Base-by-base conservation (phyloP, 495 filamentous ascomycete genomes). In the Penicillium subrubescens region DNA sequence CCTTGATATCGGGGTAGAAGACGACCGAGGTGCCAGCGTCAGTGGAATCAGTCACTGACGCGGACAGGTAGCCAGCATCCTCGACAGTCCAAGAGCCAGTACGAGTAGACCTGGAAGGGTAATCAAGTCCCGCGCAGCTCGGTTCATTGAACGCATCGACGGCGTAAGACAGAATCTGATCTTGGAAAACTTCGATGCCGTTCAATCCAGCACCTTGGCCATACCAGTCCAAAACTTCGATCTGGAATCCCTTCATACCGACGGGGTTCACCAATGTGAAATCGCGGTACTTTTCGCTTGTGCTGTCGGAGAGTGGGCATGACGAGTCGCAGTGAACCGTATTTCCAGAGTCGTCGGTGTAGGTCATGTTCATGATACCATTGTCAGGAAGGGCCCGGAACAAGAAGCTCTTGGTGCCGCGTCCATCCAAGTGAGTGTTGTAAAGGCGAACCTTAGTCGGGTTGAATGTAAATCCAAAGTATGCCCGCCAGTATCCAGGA, bases 301-400 rank as follows among this genome's bases (percentile, higher is more conserved):
- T 70, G 72, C 88, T 83, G 64, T 85, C 79, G 56, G 92, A 91
- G 59, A 99, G 84, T 8, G 92, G 90, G 65, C 95, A 99, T 64
- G 83, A 79, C 55, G 84, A 86, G 39, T 93, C 91, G 76, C 95
- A 99, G 53, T 80, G 84, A 33, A 78, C 78, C 46, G 89, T 86
- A 35, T 86, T 77, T 2, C 86, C 84, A 0, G 90, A 89, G 1
- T 77, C 82, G 71, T 97, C 92, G 51, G 85, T 89, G 66, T 93
- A 97, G 41, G 93, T 97, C 66, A 99, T 84, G 74, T 98, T 97
- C 91, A 98, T 92, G 72, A 98, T 97, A 35, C 96, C 96, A 69
- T 90, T 88, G 68, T 93, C 87, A 6, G 93, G 92, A 34, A 93
- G 76, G 21, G 91, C 88, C 33, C 91, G 91, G 70, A 92, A 93